Conservation (phyloP, 2,329 filamentous ascomycete species). For the Alternaria sp. region DNA sequence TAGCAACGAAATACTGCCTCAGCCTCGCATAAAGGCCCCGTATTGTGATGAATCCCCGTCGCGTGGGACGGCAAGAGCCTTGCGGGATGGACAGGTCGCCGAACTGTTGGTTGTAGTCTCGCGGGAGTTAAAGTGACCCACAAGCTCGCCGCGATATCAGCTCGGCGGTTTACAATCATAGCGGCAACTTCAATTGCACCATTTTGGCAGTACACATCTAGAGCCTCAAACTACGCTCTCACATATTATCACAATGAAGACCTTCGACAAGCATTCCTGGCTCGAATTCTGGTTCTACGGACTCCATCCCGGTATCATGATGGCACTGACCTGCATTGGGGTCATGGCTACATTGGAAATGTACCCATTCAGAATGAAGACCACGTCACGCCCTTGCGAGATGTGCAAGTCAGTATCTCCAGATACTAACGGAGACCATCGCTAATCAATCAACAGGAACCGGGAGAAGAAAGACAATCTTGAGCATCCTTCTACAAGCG, state of each 20-base stretch:
- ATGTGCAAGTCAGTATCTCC: background rate
- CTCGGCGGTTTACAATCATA: background rate
- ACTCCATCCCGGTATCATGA: background rate
- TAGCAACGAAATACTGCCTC: background rate
- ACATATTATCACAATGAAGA: background rate
- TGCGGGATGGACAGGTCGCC: background rate
- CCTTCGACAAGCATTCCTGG: background rate
- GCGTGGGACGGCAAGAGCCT: background rate
- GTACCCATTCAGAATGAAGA: background rate
- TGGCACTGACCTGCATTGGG: background rate
- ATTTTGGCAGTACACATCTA: background rate
- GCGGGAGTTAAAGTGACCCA: background rate
- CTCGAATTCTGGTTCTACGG: constrained; percentile 1
- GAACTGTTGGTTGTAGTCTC: background rate
- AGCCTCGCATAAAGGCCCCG: background rate
- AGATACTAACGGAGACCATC: fast-evolving
- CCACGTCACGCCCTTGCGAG: background rate
- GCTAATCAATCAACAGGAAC: background rate
- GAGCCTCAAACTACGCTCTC: background rate
- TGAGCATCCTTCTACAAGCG: background rate
- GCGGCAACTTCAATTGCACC: background rate
- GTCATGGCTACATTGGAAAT: background rate
- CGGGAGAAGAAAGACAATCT: background rate
- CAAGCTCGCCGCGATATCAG: background rate
- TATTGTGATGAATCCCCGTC: background rate